Evolutionary conservation across 345 rosid genomes (phyloP), one percentile per base, ranked within the genome.

Genomic region (Eucalyptus curtisii): DNA sequence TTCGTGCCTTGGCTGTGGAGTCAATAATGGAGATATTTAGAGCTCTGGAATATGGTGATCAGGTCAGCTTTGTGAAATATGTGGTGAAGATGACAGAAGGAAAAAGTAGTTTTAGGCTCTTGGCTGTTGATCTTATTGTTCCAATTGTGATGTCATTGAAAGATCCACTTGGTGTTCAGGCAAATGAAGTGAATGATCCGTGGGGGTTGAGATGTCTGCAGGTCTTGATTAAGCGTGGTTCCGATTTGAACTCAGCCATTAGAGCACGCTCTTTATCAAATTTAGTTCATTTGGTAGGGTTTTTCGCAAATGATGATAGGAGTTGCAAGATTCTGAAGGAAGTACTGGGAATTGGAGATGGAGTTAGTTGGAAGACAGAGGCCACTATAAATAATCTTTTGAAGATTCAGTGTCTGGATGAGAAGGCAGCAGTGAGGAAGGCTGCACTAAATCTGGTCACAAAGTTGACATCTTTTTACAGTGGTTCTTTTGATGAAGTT

Each of bases 181-280:
- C 64, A 71, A 92, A 86, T 81, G 92, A 91, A 37, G 89, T 9
- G 86, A 52, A 86, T 44, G 90, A 90, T 86, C 92, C 90, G 3
- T 97, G 99, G 97, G 96, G 94, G 10, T 87, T 92, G 84, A 90
- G 89, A 85, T 97, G 95, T 90, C 91, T 97, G 90, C 88, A 93
- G 90, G 97, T 96, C 59, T 91, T 98, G 90, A 90, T 95, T 87
- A 90, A 94, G 91, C 94, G 98, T 19, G 96, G 99, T 88, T 94
- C 95, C 7, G 99, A 98, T 85, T 90, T 91, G 2, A 93, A 24
- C 89, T 93, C 95, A 53, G 91, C 89, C 31, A 95, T 93, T 88
- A 94, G 98, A 89, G 97, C 98, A 86, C 95, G 99, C 86, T 97
- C 98, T 86, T 89, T 98, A 90, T 97, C 96, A 52, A 98, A 93